phyloP scores from a whole-genome alignment of 2,329 filamentous ascomycete species.

The Monosporascus sp. region DNA sequence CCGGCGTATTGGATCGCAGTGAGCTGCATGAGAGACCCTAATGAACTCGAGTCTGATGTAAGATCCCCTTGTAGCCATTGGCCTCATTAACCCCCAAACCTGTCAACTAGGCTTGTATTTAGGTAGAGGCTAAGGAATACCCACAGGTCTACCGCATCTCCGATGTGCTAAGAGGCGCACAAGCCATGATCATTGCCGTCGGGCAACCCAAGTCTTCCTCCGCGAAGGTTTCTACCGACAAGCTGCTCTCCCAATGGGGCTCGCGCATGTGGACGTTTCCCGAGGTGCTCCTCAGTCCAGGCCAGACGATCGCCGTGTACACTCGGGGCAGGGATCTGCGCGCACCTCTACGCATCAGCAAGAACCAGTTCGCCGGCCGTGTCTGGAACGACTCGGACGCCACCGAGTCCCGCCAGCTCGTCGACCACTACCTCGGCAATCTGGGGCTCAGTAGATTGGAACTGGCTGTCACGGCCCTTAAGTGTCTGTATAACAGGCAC shows the following conservation, averaged over 20 bases:
- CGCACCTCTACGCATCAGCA: conserved; percentile 17
- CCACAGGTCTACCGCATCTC: conserved; percentile 17
- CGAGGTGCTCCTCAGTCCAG: conserved; percentile 21
- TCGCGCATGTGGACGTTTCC: conserved; percentile 26
- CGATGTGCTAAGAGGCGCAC: conserved; percentile 17
- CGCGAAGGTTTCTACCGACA: not conserved
- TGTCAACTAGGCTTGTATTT: too few relatives aligned
- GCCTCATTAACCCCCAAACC: not conserved
- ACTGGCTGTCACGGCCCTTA: conserved; percentile 24
- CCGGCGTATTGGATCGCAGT: conserved; percentile 10
- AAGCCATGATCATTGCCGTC: conserved; percentile 12
- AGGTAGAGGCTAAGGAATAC: not conserved
- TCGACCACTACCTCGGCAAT: conserved; percentile 29
- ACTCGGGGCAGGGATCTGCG: conserved; percentile 17
- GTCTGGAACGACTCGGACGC: conserved; percentile 23
- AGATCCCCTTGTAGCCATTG: not conserved
- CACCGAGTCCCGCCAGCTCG: conserved; percentile 23
- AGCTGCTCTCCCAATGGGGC: conserved; percentile 19
- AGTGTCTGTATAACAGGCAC: conserved; percentile 25
- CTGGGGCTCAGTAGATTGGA: conserved; percentile 29
- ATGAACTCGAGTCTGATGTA: conserved; percentile 1
- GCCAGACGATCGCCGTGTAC: conserved; percentile 18
- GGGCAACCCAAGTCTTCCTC: not conserved
- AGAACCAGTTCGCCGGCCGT: conserved; percentile 27
- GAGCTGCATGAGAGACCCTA: conserved; percentile 2